Base-by-base conservation (phyloP, 2,329 filamentous ascomycete species). In the Didymella lethalis region DNA sequence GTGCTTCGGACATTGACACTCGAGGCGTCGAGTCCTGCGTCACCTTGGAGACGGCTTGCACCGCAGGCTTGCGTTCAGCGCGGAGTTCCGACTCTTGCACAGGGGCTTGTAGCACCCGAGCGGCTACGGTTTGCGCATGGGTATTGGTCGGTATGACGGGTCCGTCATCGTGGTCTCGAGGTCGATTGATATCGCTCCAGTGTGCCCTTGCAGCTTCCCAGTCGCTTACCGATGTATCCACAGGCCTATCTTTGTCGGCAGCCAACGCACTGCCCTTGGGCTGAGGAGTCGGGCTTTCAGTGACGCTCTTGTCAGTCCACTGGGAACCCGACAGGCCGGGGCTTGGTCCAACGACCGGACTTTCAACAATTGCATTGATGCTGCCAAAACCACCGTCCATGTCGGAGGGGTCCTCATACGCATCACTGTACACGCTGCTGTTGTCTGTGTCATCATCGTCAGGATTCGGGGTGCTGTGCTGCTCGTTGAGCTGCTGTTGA, bases 131-230 rank as follows among this genome's bases (percentile, higher is more conserved):
- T n/a, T 54, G 48, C 14, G 54, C 36, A 40, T 55, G 55, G 4
- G 58, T 23, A 20, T 25, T 28, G 29, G 41, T 31, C 36, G 59
- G 45, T 12, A 20, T 16, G 29, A 46, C 2, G 8, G 47, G 67
- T 66, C 36, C 61, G 12, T 59, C 31, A 34, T 36, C 61, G 7
- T 84, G 84, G 43, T 88, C 85, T 69, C 88, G 86, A 31, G 89
- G 84, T 1, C 82, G 80, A 7, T 84, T 88, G 7, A 92, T 75
- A 50, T 85, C 85, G 61, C 84, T 87, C 90, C 90, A 92, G 67
- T 89, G 91, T 0, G 85, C 80, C 67, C 89, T 90, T 16, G 88
- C 85, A 52, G 85, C 82, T 61, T 88, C 86, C 90, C 90, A 92
- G 54, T 89, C 85, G 60, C 82, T 78, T n/a, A 61, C 58, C 4